Evolutionary conservation across 345 rosid genomes (phyloP), one percentile per base, ranked within the genome.

Genomic region (Gossypium bickii): DNA sequence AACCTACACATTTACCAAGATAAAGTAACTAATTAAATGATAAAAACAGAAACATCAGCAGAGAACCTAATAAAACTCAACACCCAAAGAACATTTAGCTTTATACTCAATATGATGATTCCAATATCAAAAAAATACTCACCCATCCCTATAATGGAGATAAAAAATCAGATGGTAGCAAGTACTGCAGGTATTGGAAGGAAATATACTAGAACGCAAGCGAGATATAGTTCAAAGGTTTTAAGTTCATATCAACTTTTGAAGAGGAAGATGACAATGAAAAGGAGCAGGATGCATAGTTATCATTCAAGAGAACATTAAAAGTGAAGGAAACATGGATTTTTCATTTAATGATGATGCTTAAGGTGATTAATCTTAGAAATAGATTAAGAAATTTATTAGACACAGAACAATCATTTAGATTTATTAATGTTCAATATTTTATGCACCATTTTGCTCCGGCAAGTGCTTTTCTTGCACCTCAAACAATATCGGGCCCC

Each of bases 1-100:
- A 84, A 91, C 99, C 98, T 95, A 85, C 55, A 82, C 71, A 76
- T 62, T 71, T 70, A 62, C 57, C 76, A 53, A 44, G 61, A 55
- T 77, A 27, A 73, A 60, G 67, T 10, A 73, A 61, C 53, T 47
- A 58, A 25, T 27, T 71, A 38, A 15, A 47, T 55, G 34, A 15
- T 20, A 17, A 55, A 59, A 73, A 67, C 38, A 73, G 47, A 61
- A 24, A 49, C 22, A 73, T 10, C 29, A 73, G 27, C 24, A 25
- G 44, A 73, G 48, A 45, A 59, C 44, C 53, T 27, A 59, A 73
- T 10, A 43, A 18, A 41, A 45, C 20, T 29, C 12, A 16, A 73
- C 22, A 47, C 49, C 53, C 76, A 25, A 44, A 60, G 66, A 61
- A 63, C 1, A 60, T 60, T 25, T 47, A 45, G 55, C 66, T 24